Base-by-base conservation (phyloP, 2,329 filamentous ascomycete species). In the Epichloe elymi region DNA sequence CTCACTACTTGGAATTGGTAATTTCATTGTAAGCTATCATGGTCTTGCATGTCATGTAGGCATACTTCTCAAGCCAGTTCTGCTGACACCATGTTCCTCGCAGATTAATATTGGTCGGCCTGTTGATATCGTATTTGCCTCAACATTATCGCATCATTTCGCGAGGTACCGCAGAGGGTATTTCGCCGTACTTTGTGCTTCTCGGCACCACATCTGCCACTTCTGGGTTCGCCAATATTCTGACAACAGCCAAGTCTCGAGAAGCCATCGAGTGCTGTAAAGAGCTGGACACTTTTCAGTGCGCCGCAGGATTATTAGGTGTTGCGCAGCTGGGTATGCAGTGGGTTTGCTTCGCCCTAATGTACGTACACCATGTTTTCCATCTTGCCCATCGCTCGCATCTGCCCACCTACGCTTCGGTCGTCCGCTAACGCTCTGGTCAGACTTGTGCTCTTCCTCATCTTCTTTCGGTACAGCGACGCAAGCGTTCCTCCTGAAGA, bases 151-250 rank as follows among this genome's bases (percentile, higher is more conserved):
- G 93, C 61, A 97, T 98, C 68, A 87, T 95, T 58, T 74, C 79
- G 40, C 81, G 89, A 51, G 80, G 83, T 54, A 93, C 88, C 14
- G 94, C 91, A 20, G 91, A 95, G 66, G 93, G 93, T 55, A 90
- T 98, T 55, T 96, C 90, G 33, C 91, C 93, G 8, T 93, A 91
- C 68, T 98, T 95, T 64, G 83, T 98, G 56, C 79, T 97, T 2
- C 80, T 98, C n/a, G 93, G 93, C 54, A 88, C 86, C 26, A 91
- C 91, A 1, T 94, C 88, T 7, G 86, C 86, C 59, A 95, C 86
- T 48, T 87, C 86, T 46, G 86, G 87, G 26, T 88, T 98, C 61
- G 88, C 87, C 56, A 97, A 97, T 63, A 96, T 98, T 63, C 73
- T 97, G 49, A 85, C 88, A 0, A 79, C 95, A 14, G 86, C 88